Percentiles rank a stretch among this genome's conserved stretches.
Evolutionary conservation across 345 rosid species (phyloP).

Genomic region (Pugionium dolabratum): DNA sequence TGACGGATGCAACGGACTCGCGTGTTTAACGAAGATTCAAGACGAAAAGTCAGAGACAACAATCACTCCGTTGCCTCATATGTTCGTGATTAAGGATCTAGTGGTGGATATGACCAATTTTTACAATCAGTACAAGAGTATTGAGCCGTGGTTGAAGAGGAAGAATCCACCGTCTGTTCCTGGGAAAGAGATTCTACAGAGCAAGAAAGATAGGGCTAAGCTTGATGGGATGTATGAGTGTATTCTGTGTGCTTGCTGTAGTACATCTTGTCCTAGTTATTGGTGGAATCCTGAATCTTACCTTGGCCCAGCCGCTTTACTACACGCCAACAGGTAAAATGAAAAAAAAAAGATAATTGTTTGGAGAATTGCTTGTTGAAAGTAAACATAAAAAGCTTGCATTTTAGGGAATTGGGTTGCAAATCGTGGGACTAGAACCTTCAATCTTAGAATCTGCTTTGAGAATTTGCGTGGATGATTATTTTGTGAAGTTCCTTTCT

Average conservation of each 20-base stretch:
- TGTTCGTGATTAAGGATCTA: slow-evolving; percentile 94
- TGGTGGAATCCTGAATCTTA: slow-evolving; percentile 99
- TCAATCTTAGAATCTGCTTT: not conserved
- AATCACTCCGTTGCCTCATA: slow-evolving; percentile 86
- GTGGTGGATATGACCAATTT: slow-evolving; percentile 98
- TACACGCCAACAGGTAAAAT: slow-evolving; percentile 84
- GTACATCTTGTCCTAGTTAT: slow-evolving; percentile 96
- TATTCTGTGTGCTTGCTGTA: slow-evolving; percentile 94
- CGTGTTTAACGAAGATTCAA: slow-evolving; percentile 81
- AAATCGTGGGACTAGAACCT: not conserved
- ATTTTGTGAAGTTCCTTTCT: too few species aligned
- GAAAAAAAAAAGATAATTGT: not conserved
- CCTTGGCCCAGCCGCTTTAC: slow-evolving; percentile 93
- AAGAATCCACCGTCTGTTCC: slow-evolving; percentile 59
- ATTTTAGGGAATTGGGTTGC: not conserved
- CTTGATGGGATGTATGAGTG: slow-evolving; percentile 99
- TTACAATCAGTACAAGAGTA: slow-evolving; percentile 95
- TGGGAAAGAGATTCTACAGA: slow-evolving; percentile 90
- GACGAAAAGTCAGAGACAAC: slow-evolving; percentile 44
- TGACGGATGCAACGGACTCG: slow-evolving; percentile 94
- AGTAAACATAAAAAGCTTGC: not conserved
- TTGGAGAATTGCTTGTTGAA: not conserved
- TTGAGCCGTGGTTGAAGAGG: slow-evolving; percentile 99
- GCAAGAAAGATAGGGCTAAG: slow-evolving; percentile 89
- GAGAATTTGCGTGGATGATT: not conserved